A percentile compares a stretch with the other conserved stretches of the same genome.
These are phyloP conservation scores for Raphidocelis subcapitata DNA, from an alignment of 139 green algal genomes.

Conservation along the genomic window DNA sequence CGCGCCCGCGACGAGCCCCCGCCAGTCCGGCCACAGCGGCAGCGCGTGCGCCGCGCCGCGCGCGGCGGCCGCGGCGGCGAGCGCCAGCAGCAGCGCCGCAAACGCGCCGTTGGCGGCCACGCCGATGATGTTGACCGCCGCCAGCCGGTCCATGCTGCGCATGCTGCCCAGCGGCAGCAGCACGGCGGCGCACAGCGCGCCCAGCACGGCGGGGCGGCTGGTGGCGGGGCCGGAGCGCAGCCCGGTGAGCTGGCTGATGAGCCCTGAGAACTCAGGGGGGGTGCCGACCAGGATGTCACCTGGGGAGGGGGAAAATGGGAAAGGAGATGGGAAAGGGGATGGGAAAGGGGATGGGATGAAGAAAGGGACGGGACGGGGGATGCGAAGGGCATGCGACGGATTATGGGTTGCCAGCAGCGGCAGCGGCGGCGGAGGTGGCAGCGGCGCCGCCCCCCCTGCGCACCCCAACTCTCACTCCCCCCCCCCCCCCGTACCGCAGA, in stretches of 20 bases:
- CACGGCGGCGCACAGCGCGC: background rate
- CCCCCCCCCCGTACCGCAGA: no score
- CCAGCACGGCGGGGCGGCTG: constrained; percentile 13
- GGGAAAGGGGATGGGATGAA: background rate
- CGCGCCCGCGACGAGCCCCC: background rate
- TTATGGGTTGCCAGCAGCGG: no score
- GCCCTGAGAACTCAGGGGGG: constrained; percentile 11
- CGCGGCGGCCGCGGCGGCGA: constrained; percentile 4
- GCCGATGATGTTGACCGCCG: constrained; percentile 20
- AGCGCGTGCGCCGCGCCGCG: background rate
- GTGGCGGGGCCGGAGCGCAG: background rate
- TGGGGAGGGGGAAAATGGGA: constrained; percentile 17
- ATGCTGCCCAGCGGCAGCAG: constrained; percentile 20
- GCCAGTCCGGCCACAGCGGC: background rate
- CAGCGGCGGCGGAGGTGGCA: no score
- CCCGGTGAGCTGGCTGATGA: constrained; percentile 11
- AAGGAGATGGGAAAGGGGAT: background rate
- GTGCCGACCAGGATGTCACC: constrained; percentile 27
- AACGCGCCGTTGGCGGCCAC: constrained; percentile 18
- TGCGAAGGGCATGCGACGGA: no score
- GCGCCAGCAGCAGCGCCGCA: constrained; percentile 9
- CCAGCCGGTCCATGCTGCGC: constrained; percentile 28
- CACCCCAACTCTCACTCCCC: no score
- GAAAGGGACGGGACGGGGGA: background rate
- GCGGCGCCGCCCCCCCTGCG: no score